A percentile compares a stretch with the other conserved stretches of the same genome.
phyloP scores from a whole-genome alignment of 2,329 filamentous ascomycete genomes.

The Ilyonectria robusta region DNA sequence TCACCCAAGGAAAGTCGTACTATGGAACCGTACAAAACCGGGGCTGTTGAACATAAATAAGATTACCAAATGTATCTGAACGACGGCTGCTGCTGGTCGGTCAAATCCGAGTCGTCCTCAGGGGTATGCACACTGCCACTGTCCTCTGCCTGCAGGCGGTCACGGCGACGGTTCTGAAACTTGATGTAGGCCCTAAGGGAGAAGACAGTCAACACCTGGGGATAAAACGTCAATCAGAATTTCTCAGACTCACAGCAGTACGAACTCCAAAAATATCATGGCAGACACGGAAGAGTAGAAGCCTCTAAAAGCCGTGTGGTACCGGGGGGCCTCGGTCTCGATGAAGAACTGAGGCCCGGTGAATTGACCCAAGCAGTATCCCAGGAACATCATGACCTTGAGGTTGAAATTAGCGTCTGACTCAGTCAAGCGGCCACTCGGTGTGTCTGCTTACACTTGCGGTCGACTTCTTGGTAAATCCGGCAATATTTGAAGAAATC shows the following conservation, averaged over 20 bases:
- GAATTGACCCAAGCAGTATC: constrained; percentile 27
- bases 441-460: neutral
- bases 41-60: neutral
- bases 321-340: constrained; percentile 13
- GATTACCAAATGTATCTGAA: constrained; percentile 8
- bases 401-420: neutral
- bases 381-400: constrained; percentile 26
- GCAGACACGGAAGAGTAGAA: constrained; percentile 3
- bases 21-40: neutral
- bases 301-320: constrained; percentile 26
- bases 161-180: neutral
- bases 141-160: neutral
- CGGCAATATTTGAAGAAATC: constrained; percentile 38
- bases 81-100: neutral
- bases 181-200: neutral
- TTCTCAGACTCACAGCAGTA: constrained; percentile 13
- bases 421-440: constrained; percentile 9
- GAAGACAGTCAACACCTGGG: neutral
- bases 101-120: neutral
- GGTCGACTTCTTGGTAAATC: neutral
- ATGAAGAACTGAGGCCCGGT: constrained; percentile 34
- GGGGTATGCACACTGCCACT: neutral
- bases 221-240: neutral
- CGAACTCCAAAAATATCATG: neutral
- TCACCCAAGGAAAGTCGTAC: neutral